Conservation (phyloP, 2,329 filamentous ascomycete genomes). For the Microascus cirrosus region DNA sequence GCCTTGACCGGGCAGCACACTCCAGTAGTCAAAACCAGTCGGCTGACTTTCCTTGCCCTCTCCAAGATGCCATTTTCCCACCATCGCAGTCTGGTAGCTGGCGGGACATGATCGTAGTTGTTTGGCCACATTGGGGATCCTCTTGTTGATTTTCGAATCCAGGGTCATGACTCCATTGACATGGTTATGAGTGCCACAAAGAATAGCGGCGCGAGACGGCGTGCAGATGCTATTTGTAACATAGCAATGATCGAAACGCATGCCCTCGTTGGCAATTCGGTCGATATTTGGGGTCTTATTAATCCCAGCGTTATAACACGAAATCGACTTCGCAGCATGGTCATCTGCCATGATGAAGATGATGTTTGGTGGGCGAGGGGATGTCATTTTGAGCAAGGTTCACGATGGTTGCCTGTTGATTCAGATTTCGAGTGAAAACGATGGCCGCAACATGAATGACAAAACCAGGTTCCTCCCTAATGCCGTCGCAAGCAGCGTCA, state of each 20-base stretch:
- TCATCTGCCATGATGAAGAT: slow-evolving; percentile 45
- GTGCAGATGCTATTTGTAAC: slow-evolving; percentile 43
- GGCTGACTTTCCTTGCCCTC: slow-evolving; percentile 34
- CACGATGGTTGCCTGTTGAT: too few relatives aligned
- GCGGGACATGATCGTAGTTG: slow-evolving; percentile 29
- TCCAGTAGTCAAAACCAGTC: slow-evolving; percentile 39
- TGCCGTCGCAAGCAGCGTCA: too few relatives aligned
- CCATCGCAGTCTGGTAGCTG: slow-evolving; percentile 38
- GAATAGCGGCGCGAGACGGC: slow-evolving; percentile 35
- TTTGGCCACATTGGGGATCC: slow-evolving; percentile 39
- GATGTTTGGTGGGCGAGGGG: slow-evolving; percentile 16
- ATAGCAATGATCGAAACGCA: slow-evolving; percentile 41
- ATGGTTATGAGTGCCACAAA: slow-evolving; percentile 39
- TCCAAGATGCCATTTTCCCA: slow-evolving; percentile 43
- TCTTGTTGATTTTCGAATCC: slow-evolving; percentile 34
- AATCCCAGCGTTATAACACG: slow-evolving; percentile 37
- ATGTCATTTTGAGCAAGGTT: too few relatives aligned
- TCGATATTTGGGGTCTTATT: slow-evolving; percentile 40
- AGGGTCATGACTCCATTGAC: slow-evolving; percentile 41
- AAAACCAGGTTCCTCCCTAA: too few relatives aligned
- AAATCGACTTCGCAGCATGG: slow-evolving; percentile 38
- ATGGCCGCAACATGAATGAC: too few relatives aligned
- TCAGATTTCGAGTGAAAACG: too few relatives aligned
- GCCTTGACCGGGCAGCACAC: slow-evolving; percentile 36
- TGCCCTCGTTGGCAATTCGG: slow-evolving; percentile 34